These are phyloP conservation scores for Aspergillus sclerotiicarbonarius DNA, from an alignment of 495 filamentous ascomycete genomes.

Conservation along the genomic window DNA sequence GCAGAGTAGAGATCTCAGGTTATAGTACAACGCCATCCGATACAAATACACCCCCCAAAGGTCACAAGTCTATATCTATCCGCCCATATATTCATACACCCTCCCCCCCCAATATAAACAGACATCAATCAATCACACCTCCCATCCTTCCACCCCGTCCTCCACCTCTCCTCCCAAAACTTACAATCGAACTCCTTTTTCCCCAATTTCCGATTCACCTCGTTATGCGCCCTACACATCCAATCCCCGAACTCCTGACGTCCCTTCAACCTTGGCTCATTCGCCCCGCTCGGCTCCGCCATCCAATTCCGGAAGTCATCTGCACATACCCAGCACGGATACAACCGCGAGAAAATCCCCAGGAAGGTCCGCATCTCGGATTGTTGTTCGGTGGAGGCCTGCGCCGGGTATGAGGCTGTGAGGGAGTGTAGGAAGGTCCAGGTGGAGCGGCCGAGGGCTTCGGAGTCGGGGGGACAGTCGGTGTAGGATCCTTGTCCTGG, in stretches of 20 bases:
- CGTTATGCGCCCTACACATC: slow-evolving; percentile 98
- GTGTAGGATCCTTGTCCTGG: slow-evolving; percentile 9
- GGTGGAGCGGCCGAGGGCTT: slow-evolving; percentile 74
- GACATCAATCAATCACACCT: slow-evolving; percentile 40
- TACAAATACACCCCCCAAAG: neutral
- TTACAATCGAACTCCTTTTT: slow-evolving; percentile 89
- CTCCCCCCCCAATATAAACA: neutral
- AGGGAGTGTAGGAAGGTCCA: slow-evolving; percentile 95
- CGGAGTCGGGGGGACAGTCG: slow-evolving; percentile 63
- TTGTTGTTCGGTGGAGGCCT: slow-evolving; percentile 65
- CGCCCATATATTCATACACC: slow-evolving; percentile 6
- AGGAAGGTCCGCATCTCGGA: slow-evolving; percentile 76
- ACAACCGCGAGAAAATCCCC: slow-evolving; percentile 72
- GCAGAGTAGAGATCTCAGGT: neutral
- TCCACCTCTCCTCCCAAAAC: slow-evolving; percentile 92
- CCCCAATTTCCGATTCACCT: slow-evolving; percentile 90
- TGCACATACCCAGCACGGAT: slow-evolving; percentile 94
- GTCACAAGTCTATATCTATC: slow-evolving; percentile 1
- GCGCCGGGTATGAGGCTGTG: slow-evolving; percentile 76
- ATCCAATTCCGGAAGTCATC: slow-evolving; percentile 89
- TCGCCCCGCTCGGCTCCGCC: slow-evolving; percentile 53
- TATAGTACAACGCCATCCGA: neutral
- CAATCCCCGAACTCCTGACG: slow-evolving; percentile 80
- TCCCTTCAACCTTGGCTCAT: slow-evolving; percentile 65
- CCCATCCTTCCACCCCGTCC: slow-evolving; percentile 91